phyloP scores from a whole-genome alignment of 331 rosid genomes.

The Pyrus hybrid region DNA sequence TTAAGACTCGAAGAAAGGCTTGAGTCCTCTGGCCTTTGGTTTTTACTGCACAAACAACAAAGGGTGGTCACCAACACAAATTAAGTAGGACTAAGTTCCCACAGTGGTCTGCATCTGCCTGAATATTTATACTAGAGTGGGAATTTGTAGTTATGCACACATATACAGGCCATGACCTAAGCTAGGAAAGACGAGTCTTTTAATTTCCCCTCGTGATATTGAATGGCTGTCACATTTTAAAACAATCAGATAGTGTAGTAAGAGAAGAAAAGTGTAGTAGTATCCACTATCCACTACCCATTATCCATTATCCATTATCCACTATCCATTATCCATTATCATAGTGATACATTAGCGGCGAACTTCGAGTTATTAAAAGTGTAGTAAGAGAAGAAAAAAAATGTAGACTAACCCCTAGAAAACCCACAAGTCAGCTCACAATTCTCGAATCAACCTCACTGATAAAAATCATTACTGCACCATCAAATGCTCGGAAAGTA shows the following conservation, averaged over 20 bases:
- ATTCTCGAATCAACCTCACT: not conserved
- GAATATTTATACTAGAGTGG: no score
- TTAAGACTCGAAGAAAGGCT: conserved; percentile 91
- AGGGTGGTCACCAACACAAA: not conserved
- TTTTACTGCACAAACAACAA: conserved; percentile 54
- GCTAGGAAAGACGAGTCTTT: no score
- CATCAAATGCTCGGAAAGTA: no score
- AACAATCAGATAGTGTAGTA: not conserved
- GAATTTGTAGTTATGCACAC: no score
- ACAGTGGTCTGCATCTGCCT: not conserved
- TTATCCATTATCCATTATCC: no score
- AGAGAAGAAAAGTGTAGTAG: not conserved
- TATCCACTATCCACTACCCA: not conserved
- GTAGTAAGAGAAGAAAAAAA: not conserved
- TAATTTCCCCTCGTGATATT: not conserved
- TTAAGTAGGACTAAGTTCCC: not conserved
- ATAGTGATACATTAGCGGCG: not conserved
- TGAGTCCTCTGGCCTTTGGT: conserved; percentile 58
- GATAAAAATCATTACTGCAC: not conserved
- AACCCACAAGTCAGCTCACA: not conserved
- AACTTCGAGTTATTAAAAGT: not conserved
- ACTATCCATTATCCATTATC: no score
- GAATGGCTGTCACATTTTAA: not conserved
- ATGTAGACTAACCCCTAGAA: not conserved
- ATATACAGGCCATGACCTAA: no score